Evolutionary conservation across 2,329 filamentous ascomycete genomes (phyloP).

Genomic region (Fusarium bactridioides): DNA sequence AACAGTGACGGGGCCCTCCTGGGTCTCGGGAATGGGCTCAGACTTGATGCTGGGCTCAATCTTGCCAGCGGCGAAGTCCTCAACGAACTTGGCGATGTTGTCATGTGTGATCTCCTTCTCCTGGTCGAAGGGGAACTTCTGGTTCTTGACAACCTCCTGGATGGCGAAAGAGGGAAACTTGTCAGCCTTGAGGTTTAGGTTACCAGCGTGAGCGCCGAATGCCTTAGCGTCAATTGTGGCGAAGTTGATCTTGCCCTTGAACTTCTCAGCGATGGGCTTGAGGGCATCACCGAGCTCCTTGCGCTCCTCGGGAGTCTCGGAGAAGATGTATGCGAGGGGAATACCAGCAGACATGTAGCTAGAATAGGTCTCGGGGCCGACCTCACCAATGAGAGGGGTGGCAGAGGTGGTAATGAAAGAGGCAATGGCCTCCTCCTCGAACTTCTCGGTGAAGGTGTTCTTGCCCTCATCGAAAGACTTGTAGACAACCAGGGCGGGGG

Average conservation of each 20-base stretch:
- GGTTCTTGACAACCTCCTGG: slow-evolving; percentile 93
- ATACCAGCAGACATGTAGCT: slow-evolving; percentile 93
- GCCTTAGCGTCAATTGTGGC: slow-evolving; percentile 95
- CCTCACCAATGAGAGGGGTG: slow-evolving; percentile 91
- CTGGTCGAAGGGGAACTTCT: slow-evolving; percentile 95
- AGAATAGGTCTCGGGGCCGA: slow-evolving; percentile 95
- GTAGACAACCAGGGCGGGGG: slow-evolving; percentile 91
- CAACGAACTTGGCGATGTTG: slow-evolving; percentile 81
- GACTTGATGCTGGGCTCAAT: slow-evolving; percentile 97
- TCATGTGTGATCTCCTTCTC: slow-evolving; percentile 77
- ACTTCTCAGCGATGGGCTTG: slow-evolving; percentile 87
- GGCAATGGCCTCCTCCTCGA: slow-evolving; percentile 81
- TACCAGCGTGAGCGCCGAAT: slow-evolving; percentile 93
- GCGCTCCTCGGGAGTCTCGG: slow-evolving; percentile 90
- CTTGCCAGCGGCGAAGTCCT: slow-evolving; percentile 86
- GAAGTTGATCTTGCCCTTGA: slow-evolving; percentile 96
- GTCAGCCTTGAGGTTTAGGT: slow-evolving; percentile 96
- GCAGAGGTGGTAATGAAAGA: slow-evolving; percentile 85
- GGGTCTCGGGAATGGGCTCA: slow-evolving; percentile 91
- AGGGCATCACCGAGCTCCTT: slow-evolving; percentile 77
- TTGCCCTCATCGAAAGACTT: slow-evolving; percentile 98
- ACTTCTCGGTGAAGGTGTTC: slow-evolving; percentile 78
- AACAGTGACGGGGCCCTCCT: slow-evolving; percentile 87
- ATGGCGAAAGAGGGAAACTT: slow-evolving; percentile 98
- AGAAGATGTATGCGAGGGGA: slow-evolving; percentile 97